These are phyloP conservation scores for Starmerella scarabaei DNA, from an alignment of 805 yeast species.

Conservation along the genomic window DNA sequence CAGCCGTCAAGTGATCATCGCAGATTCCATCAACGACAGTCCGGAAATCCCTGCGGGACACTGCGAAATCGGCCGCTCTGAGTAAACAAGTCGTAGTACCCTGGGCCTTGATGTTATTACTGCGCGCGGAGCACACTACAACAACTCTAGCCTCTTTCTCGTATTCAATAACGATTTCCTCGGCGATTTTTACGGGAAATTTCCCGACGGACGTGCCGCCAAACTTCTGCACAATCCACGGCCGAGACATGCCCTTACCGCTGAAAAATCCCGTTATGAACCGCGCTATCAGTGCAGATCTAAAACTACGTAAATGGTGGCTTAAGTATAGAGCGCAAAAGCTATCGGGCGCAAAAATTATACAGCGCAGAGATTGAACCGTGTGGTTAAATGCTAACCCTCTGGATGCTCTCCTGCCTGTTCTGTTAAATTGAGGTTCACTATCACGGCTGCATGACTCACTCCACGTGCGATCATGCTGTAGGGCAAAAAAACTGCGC, in stretches of 20 bases:
- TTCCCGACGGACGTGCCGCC: conserved; percentile 98
- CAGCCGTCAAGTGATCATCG: conserved; percentile 68
- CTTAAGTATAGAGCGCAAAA: background rate
- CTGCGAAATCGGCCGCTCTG: conserved; percentile 57
- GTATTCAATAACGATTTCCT: conserved; percentile 59
- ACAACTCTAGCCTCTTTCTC: conserved; percentile 53
- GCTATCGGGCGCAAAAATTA: background rate
- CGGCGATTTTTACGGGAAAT: conserved; percentile 73
- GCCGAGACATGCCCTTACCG: conserved; percentile 17
- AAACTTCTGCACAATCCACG: conserved; percentile 79
- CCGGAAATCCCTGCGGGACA: conserved; percentile 30
- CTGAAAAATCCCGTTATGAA: no score
- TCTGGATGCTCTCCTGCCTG: no score
- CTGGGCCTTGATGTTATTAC: conserved; percentile 79
- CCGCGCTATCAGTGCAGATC: no score
- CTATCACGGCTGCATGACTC: no score
- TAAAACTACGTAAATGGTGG: background rate
- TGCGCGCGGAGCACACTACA: conserved; percentile 91
- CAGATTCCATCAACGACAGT: conserved; percentile 52
- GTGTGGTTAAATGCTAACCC: no score
- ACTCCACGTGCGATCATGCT: no score
- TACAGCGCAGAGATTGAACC: no score
- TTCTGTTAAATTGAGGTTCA: no score
- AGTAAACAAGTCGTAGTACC: conserved; percentile 88
- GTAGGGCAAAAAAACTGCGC: conserved; percentile 20